Evolutionary conservation across 2,329 filamentous ascomycete species (phyloP), one percentile per base, ranked within the genome.

Genomic region (Hirsutella rhossiliensis): DNA sequence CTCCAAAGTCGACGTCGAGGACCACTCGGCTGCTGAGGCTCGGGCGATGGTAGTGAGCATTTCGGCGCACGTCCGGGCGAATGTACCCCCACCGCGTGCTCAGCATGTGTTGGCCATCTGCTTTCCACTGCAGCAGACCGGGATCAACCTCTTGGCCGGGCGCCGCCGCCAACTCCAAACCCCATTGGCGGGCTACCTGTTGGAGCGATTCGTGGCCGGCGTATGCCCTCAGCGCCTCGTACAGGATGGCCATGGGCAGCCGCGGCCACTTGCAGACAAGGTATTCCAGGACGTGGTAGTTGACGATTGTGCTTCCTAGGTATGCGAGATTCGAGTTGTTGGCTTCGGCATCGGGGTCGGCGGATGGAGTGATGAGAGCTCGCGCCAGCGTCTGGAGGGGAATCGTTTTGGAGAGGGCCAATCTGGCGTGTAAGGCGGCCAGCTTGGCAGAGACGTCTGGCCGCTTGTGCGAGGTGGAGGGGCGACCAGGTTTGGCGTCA

Each of bases 71-170:
- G 56, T 81, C 75, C 37, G 69, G 61, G 39, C 77, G 72, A 40
- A 67, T 63, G 51, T 66, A 76, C 37, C 69, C 74, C 69, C 67
- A 75, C 49, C 57, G 69, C 48, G 58, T 70, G 61, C 68, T 62
- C 41, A 66, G 58, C 19, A 69, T 57, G 18, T 71, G 69, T 15
- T 65, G 58, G 6, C 67, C 54, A 43, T 73, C 63, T 59, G 65
- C 65, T 65, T 67, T 67, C 71, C 88, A 94, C 61, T 97, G 92
- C 48, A 98, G 71, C 43, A 94, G 71, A 6, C 90, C 92, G 0
- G 89, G 82, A 61, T 98, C 92, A 45, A 97, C 89, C 66, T 97
- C 90, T 47, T 78, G 78, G 42, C 90, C 92, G 1, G 92, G 92
- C 18, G 80, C 82, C 11, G 84, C 86, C n/a, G 87, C 90, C 38